Conservation (phyloP, 371 early-diverging fungal genomes). For the Rhizopus sp. region DNA sequence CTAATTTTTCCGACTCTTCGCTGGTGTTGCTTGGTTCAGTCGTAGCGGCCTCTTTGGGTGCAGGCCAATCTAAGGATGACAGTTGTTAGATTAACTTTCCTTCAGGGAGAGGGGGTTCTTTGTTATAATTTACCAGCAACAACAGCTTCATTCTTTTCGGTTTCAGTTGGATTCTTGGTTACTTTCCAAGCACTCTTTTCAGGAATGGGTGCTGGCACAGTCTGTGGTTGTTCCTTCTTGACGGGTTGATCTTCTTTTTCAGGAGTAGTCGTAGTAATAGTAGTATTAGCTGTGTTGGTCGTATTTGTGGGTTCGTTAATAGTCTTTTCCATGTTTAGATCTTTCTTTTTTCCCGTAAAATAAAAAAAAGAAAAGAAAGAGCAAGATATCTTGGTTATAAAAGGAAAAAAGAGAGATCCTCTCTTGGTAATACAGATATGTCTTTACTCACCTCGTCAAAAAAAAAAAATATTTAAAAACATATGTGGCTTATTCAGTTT, state of each 20-base stretch:
- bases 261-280: not conserved
- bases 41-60: conserved; percentile 44
- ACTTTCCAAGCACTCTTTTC: conserved; percentile 60
- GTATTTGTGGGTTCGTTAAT: not conserved
- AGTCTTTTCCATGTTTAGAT: no score
- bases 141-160: conserved; percentile 11
- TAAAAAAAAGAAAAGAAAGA: no score
- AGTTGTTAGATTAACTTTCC: not conserved
- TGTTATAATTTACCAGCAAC: conserved; percentile 17
- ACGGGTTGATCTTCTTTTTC: conserved; percentile 15
- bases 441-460: no score
- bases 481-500: no score
- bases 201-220: conserved; percentile 53
- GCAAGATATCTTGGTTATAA: no score
- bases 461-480: no score
- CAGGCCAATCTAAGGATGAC: conserved; percentile 41
- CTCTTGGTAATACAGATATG: no score
- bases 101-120: not conserved
- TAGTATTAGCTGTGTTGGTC: not conserved
- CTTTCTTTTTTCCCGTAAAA: no score
- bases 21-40: conserved; percentile 24
- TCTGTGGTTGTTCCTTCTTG: conserved; percentile 24
- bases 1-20: conserved; percentile 38
- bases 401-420: no score
- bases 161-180: conserved; percentile 35